These are phyloP conservation scores for Coemansia sp. DNA, from an alignment of 192 early-diverging fungal species.

Conservation along the genomic window DNA sequence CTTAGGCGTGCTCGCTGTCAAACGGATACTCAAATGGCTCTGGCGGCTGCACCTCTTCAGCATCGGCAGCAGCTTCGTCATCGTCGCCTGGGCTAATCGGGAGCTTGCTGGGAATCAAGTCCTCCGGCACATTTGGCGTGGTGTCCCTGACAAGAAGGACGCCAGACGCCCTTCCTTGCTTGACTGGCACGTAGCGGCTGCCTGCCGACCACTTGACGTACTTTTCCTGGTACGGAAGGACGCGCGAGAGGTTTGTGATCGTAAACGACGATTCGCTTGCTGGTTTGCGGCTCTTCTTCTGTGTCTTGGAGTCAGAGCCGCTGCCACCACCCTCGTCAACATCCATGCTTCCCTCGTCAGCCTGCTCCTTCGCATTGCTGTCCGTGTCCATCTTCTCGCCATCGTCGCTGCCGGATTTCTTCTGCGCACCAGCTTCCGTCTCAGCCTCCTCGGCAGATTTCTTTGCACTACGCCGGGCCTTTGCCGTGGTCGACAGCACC, in stretches of 20 bases:
- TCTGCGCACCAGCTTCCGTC: constrained; percentile 20
- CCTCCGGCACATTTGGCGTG: constrained; percentile 74
- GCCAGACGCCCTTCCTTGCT: constrained; percentile 70
- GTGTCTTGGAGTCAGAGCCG: constrained; percentile 11
- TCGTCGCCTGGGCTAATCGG: constrained; percentile 26
- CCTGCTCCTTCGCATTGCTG: constrained; percentile 3
- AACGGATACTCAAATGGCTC: constrained; percentile 87
- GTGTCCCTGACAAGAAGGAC: constrained; percentile 86
- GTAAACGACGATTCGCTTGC: constrained; percentile 70
- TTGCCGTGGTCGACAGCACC: constrained; percentile 94
- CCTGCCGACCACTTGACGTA: constrained; percentile 83
- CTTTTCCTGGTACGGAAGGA: constrained; percentile 85
- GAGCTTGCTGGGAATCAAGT: constrained; percentile 66
- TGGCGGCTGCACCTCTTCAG: constrained; percentile 58
- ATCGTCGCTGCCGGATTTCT: background rate
- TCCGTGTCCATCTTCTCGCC: constrained; percentile 5
- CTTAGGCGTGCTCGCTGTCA: constrained; percentile 44
- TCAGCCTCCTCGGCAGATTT: constrained; percentile 59
- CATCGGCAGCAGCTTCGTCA: constrained; percentile 9
- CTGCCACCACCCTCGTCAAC: constrained; percentile 29
- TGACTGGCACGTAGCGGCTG: constrained; percentile 87
- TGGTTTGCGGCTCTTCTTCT: constrained; percentile 57
- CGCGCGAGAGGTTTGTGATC: constrained; percentile 83
- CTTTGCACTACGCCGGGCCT: constrained; percentile 84
- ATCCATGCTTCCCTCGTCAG: constrained; percentile 37